Conservation (phyloP, 2,329 filamentous ascomycete genomes). For the Sporothrix pseudoabietina region DNA sequence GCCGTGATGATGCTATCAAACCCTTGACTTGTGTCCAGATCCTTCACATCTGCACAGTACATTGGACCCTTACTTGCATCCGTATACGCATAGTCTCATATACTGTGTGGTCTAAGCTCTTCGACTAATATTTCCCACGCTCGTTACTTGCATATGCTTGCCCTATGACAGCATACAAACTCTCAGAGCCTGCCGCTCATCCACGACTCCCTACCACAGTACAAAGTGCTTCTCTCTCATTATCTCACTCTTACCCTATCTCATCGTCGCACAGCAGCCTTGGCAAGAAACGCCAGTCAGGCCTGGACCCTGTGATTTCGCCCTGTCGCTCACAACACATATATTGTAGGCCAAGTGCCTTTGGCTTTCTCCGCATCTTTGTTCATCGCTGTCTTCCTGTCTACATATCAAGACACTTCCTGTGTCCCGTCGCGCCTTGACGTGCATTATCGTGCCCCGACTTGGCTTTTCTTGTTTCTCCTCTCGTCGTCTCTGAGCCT, state of each 20-base stretch:
- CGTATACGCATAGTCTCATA: neutral
- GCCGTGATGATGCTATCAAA: neutral
- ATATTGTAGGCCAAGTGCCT: neutral
- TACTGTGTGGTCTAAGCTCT: neutral
- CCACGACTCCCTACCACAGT: neutral
- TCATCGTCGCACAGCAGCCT: slow-evolving; percentile 20
- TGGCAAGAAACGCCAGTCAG: neutral
- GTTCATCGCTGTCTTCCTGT: neutral
- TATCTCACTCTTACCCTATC: neutral
- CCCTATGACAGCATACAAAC: neutral
- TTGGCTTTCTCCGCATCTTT: neutral
- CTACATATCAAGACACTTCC: neutral
- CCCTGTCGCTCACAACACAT: neutral
- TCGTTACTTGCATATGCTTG: neutral
- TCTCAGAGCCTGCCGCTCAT: neutral
- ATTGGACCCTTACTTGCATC: neutral
- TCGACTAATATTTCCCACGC: neutral
- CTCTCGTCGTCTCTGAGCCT: neutral
- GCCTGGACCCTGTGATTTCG: neutral
- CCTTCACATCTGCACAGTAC: neutral
- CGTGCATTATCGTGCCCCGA: slow-evolving; percentile 22
- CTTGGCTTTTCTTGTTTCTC: slow-evolving; percentile 6
- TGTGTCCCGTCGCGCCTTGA: slow-evolving; percentile 17
- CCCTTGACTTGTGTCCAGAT: neutral
- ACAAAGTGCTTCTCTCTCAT: too few species aligned